A percentile compares a stretch with the other conserved stretches of the same genome.
These are phyloP conservation scores for Penicillium samsonianum DNA, from an alignment of 495 filamentous ascomycete species.

Conservation along the genomic window DNA sequence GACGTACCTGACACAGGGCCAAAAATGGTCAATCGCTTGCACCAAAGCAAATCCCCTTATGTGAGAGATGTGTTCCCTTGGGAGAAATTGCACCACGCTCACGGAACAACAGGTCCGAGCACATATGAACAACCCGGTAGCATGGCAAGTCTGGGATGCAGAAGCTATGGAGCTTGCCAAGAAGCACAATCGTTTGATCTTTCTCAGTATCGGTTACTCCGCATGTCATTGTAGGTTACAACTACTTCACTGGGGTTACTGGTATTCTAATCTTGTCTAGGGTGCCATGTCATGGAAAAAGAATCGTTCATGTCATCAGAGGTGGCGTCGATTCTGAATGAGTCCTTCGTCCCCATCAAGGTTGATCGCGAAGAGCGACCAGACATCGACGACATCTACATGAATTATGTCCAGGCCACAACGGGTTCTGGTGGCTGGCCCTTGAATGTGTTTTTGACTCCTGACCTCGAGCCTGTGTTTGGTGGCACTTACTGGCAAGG, in stretches of 20 bases:
- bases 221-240: slow-evolving; percentile 82
- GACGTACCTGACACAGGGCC: slow-evolving; percentile 24
- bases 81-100: slow-evolving; percentile 11
- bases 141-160: slow-evolving; percentile 88
- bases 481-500: slow-evolving; percentile 97
- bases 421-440: slow-evolving; percentile 95
- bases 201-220: slow-evolving; percentile 93
- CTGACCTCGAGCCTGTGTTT: slow-evolving; percentile 89
- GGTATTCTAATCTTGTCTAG: slow-evolving; percentile 42
- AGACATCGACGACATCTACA: slow-evolving; percentile 94
- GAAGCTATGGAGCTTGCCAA: slow-evolving; percentile 75
- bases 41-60: slow-evolving; percentile 78
- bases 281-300: slow-evolving; percentile 91
- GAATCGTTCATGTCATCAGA: slow-evolving; percentile 86
- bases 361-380: slow-evolving; percentile 94
- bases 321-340: slow-evolving; percentile 81
- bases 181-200: slow-evolving; percentile 80
- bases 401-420: slow-evolving; percentile 96
- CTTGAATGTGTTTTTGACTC: slow-evolving; percentile 93
- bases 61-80: slow-evolving; percentile 36
- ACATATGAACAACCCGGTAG: slow-evolving; percentile 83
- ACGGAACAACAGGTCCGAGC: slow-evolving; percentile 60
- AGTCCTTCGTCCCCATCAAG: slow-evolving; percentile 87
- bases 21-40: slow-evolving; percentile 67
- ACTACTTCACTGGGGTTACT: no score